Base-by-base conservation (phyloP, 1,284 basidiomycete genomes). In the Vanrija sp. region DNA sequence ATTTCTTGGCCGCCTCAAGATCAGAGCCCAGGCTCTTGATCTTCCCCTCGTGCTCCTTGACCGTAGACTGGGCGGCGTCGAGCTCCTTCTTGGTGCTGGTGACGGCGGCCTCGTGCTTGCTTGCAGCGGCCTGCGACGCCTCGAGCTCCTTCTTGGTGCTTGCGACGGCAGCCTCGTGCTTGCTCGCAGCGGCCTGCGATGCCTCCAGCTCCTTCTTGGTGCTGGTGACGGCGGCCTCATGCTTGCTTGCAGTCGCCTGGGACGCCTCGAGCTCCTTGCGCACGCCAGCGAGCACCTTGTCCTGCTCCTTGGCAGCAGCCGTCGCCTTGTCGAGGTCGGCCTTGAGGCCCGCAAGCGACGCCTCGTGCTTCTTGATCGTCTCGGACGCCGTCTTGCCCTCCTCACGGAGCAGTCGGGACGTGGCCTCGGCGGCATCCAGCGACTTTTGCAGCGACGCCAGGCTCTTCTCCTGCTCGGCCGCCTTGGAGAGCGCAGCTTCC, bases 371-470 rank as follows among this genome's bases (percentile, higher is more conserved):
- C 38, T 49, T 49, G 43, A 45, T 49, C 18, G 38, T 54, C n/a
- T 19, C 15, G 4, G 53, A 16, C 9, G 53, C 43, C 8, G 46
- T 20, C 25, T 45, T 41, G 22, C 42, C 41, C 4, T 51, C 54
- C 4, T 31, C 23, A 12, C 42, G 52, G 16, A 53, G 46, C 1
- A 37, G 36, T 1, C 43, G 42, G 2, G 50, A 45, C 12, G 38
- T 25, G 3, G 49, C 43, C 44, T 52, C 43, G 7, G 59, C 47
- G 0, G 39, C n/a, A 20, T 57, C 59, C 16, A 57, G 53, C 42
- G 55, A 38, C 7, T 45, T 22, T 4, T 53, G 53, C 12, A 61
- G 42, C 12, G 47, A 45, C 2, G 48, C 37, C 12, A 61, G 48
- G 15, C 45, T 31, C 9, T n/a, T 16, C 53, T 61, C 59, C 20